Percentiles rank a stretch among this genome's conserved stretches.
phyloP scores from a whole-genome alignment of 352 stramenopile genomes.

The Halophytophthora batemanensis region DNA sequence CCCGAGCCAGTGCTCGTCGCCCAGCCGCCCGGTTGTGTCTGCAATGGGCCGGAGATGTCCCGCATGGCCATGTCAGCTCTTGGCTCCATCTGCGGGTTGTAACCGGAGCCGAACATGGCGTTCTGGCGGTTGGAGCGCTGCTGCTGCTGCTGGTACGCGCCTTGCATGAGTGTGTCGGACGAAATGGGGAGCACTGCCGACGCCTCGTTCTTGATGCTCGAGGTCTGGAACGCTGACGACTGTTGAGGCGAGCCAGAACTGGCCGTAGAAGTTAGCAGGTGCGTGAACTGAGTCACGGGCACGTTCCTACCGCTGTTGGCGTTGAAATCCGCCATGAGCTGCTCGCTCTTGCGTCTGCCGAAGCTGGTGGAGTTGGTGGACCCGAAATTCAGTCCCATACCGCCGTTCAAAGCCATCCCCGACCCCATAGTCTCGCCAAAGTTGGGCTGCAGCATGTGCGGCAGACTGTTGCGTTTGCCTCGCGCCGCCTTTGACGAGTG shows the following conservation, averaged over 20 bases:
- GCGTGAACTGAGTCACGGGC: conserved; percentile 19
- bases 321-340: conserved; percentile 21
- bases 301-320: conserved; percentile 9
- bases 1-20: too few species aligned
- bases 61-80: too few species aligned
- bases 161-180: conserved; percentile 23
- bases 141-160: conserved; percentile 22
- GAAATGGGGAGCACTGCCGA: conserved; percentile 30
- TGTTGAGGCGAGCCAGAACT: conserved; percentile 13
- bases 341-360: conserved; percentile 30
- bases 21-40: too few species aligned
- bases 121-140: conserved; percentile 22
- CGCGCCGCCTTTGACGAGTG: conserved; percentile 16
- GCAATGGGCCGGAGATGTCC: too few species aligned
- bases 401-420: conserved; percentile 12
- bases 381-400: conserved; percentile 3
- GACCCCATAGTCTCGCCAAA: conserved; percentile 17
- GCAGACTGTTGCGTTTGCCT: conserved; percentile 45
- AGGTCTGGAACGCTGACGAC: conserved; percentile 14
- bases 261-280: conserved; percentile 20
- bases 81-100: too few species aligned
- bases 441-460: conserved; percentile 28
- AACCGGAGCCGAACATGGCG: conserved; percentile 10
- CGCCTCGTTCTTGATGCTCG: conserved; percentile 26
- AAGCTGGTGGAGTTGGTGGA: conserved; percentile 11